phyloP scores from a whole-genome alignment of 768 basidiomycete species.

The Mycena amicta region DNA sequence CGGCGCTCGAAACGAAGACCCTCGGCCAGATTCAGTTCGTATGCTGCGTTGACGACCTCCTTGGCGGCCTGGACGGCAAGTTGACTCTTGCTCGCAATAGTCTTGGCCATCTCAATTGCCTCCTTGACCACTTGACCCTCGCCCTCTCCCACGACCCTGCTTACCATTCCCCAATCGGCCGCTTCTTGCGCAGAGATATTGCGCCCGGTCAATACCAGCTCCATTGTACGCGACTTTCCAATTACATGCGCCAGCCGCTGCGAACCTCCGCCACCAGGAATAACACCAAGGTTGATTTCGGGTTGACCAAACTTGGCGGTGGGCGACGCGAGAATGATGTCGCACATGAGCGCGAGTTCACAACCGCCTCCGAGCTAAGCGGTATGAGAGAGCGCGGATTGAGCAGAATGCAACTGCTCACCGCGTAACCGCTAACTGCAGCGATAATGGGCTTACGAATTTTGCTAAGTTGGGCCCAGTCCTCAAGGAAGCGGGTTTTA shows the following conservation, averaged over 20 bases:
- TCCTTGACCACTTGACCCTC: slow-evolving; percentile 84
- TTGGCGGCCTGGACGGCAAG: slow-evolving; percentile 86
- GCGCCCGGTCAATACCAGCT: slow-evolving; percentile 87
- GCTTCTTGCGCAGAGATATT: slow-evolving; percentile 82
- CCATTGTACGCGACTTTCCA: slow-evolving; percentile 95
- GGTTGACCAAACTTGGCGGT: slow-evolving; percentile 94
- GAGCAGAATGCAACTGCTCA: slow-evolving; percentile 41
- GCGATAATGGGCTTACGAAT: slow-evolving; percentile 94
- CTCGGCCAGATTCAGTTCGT: slow-evolving; percentile 78
- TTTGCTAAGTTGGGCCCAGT: slow-evolving; percentile 74
- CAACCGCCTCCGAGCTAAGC: slow-evolving; percentile 92
- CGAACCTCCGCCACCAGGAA: slow-evolving; percentile 93
- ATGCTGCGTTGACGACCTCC: slow-evolving; percentile 92
- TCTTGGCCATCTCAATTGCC: slow-evolving; percentile 77
- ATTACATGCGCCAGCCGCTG: slow-evolving; percentile 85
- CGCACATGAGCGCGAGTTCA: slow-evolving; percentile 95
- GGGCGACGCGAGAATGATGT: slow-evolving; percentile 90
- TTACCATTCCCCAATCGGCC: slow-evolving; percentile 84
- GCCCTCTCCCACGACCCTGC: slow-evolving; percentile 74
- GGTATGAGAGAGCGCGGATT: not conserved
- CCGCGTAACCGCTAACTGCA: slow-evolving; percentile 93
- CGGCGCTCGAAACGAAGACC: slow-evolving; percentile 87
- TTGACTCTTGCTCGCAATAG: slow-evolving; percentile 80
- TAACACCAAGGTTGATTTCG: slow-evolving; percentile 93
- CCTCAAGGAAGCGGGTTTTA: slow-evolving; percentile 79